Conservation (phyloP, 768 basidiomycete genomes). For the Termitomyces sp. region DNA sequence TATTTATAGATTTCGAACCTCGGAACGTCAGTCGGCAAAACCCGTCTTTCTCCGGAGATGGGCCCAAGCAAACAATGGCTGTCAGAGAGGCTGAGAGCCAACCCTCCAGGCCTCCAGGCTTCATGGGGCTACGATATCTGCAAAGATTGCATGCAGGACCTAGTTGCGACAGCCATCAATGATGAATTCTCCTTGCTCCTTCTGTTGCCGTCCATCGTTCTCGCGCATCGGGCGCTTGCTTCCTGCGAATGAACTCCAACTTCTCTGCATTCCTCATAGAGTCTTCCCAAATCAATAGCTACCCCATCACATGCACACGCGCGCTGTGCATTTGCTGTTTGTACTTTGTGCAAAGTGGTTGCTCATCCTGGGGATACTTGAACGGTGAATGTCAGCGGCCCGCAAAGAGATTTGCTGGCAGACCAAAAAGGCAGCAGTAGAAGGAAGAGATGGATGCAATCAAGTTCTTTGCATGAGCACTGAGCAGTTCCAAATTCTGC, state of each 20-base stretch:
- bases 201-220: slow-evolving; percentile 45
- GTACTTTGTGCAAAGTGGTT: slow-evolving; percentile 46
- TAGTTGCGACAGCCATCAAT: slow-evolving; percentile 38
- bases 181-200: slow-evolving; percentile 54
- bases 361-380: slow-evolving; percentile 43
- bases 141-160: slow-evolving; percentile 35
- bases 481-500: slow-evolving; percentile 58
- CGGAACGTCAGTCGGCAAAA: no score
- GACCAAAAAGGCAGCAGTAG: slow-evolving; percentile 52
- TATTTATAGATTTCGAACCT: no score
- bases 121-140: slow-evolving; percentile 54
- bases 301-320: slow-evolving; percentile 26
- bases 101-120: no score
- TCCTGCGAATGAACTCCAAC: no score
- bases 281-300: slow-evolving; percentile 15
- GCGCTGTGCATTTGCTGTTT: slow-evolving; percentile 37
- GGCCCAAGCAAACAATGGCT: no score
- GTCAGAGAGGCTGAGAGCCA: no score
- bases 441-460: slow-evolving; percentile 47
- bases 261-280: slow-evolving; percentile 55
- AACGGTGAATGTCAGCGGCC: slow-evolving; percentile 36
- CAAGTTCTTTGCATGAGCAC: slow-evolving; percentile 61
- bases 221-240: no score
- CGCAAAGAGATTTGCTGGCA: slow-evolving; percentile 43
- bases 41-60: slow-evolving; percentile 20